These are phyloP conservation scores for Carallia brachiata DNA, from an alignment of 345 rosid species.

Conservation along the genomic window DNA sequence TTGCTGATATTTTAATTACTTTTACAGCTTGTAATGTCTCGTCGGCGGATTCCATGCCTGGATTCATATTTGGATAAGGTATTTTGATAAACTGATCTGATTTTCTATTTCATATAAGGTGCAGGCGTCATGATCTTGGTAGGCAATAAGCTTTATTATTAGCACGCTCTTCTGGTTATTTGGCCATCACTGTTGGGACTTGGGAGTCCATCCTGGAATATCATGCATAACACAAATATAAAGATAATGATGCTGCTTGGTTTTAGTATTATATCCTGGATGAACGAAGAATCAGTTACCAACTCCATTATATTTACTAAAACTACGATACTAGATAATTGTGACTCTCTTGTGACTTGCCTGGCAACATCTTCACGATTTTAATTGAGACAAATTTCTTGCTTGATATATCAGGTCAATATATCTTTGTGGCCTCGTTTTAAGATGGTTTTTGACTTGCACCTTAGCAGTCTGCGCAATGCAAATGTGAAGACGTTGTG, in stretches of 20 bases:
- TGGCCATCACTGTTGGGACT: background rate
- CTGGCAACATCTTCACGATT: background rate
- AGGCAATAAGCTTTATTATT: background rate
- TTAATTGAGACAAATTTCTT: constrained; percentile 7
- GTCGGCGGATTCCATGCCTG: constrained; percentile 89
- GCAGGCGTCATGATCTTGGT: background rate
- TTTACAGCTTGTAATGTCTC: constrained; percentile 87
- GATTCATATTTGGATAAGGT: constrained; percentile 99
- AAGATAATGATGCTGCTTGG: too few relatives aligned
- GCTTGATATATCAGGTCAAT: constrained; percentile 67
- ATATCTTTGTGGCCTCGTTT: constrained; percentile 97
- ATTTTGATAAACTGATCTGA: background rate
- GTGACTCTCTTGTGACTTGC: background rate
- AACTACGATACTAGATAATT: background rate
- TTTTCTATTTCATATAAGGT: too few relatives aligned
- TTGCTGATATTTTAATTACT: constrained; percentile 10
- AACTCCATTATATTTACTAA: too few relatives aligned
- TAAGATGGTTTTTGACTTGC: constrained; percentile 92
- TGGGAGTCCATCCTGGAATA: background rate
- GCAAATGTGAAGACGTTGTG: constrained; percentile 84
- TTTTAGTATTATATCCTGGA: too few relatives aligned
- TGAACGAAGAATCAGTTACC: too few relatives aligned
- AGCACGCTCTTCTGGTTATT: background rate
- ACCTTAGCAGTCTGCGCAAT: constrained; percentile 83
- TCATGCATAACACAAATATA: too few relatives aligned